phyloP scores from a whole-genome alignment of 352 stramenopile species.

The Plasmopara halstedii region DNA sequence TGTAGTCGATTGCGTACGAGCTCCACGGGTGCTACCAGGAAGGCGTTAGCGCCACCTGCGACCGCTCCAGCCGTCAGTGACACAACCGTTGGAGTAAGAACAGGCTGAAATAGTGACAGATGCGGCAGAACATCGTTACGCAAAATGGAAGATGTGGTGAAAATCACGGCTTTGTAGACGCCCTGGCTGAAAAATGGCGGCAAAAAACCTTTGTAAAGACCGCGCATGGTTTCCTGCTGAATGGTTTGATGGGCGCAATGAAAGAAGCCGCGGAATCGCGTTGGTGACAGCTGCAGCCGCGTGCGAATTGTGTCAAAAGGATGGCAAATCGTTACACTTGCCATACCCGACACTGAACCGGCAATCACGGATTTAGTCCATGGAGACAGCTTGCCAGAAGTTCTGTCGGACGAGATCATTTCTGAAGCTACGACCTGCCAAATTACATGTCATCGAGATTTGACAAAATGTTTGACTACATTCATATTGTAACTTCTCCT shows the following conservation, averaged over 20 bases:
- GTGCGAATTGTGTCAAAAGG: constrained; percentile 84
- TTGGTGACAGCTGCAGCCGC: constrained; percentile 67
- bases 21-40: constrained; percentile 67
- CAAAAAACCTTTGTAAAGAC: constrained; percentile 80
- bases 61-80: constrained; percentile 39
- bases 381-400: constrained; percentile 27
- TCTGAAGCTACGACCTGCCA: not conserved
- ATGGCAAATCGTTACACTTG: constrained; percentile 74
- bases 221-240: constrained; percentile 45
- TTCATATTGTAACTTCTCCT: too few relatives aligned
- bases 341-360: constrained; percentile 77
- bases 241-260: constrained; percentile 59
- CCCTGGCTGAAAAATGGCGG: constrained; percentile 83
- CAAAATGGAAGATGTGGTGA: constrained; percentile 60
- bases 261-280: constrained; percentile 51
- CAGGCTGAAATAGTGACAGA: constrained; percentile 23
- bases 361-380: constrained; percentile 64
- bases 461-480: too few relatives aligned
- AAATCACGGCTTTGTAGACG: constrained; percentile 87
- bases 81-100: constrained; percentile 36
- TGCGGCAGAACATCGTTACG: constrained; percentile 44
- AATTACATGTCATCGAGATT: not conserved
- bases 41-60: constrained; percentile 63
- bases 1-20: constrained; percentile 78
- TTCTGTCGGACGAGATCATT: constrained; percentile 16